Evolutionary conservation across 179 eudicot genomes (phyloP), one percentile per base, ranked within the genome.

Genomic region (Beta macrorhiza): DNA sequence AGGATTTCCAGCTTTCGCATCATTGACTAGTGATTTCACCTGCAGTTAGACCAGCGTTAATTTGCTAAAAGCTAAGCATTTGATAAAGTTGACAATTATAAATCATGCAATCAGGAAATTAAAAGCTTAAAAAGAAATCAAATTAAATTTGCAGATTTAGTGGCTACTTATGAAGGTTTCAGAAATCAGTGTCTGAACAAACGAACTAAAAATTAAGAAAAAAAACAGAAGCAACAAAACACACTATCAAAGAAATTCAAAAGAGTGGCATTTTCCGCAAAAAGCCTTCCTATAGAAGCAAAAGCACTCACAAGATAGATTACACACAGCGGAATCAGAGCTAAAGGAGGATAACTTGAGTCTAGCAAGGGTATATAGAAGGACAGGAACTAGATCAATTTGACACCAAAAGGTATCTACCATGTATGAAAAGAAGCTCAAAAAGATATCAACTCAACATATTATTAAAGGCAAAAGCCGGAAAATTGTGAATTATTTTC

Each of bases 1-100:
- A 16, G 92, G 88, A 85, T 87, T 90, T 69, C 97, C 97, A 53
- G 90, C 88, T 84, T 94, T 95, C 7, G 95, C 99, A 81, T 90
- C 94, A 84, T 86, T 90, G 72, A 94, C 90, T 85, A 96, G 86
- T 67, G 94, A 89, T 83, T 90, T 96, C 16, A 93, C 96, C 98
- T 96, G 90, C 83, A 89, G 1, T 47, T 45, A 79, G 45, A 62
- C 47, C 75, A 61, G 7, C 2, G 12, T 57, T 42, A 32, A 76
- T 37, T 71, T 15, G 67, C 29, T 20, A 67, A 19, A 47, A 74
- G 51, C 61, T 80, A 19, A 58, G 14, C 7, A 77, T 1, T 42
- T 59, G 13, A 59, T 15, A 67, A 25, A 32, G 25, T 37, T 37
- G 22, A 10, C 70, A 61, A 10, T 57, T 5, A 45, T 2, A 57